phyloP scores from a whole-genome alignment of 164 flowering plant genomes.

The Aristolochia contorta region DNA sequence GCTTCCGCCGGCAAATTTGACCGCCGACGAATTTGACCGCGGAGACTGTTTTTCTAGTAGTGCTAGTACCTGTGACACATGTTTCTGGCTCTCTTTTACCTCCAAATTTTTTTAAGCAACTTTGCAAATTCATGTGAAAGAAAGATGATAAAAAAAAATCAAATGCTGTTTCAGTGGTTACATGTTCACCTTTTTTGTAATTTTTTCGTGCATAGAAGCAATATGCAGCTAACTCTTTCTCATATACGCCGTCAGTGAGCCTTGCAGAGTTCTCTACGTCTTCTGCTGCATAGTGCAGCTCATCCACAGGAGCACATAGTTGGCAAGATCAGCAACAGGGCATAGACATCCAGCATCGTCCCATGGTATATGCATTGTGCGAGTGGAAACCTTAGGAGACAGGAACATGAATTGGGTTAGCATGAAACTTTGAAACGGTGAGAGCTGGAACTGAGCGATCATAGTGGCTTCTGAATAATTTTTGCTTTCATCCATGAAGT shows the following conservation, averaged over 20 bases:
- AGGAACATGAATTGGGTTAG: too few relatives aligned
- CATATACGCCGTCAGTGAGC: conserved; percentile 70
- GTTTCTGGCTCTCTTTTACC: too few relatives aligned
- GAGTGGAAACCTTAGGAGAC: conserved; percentile 65
- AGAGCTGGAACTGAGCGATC: too few relatives aligned
- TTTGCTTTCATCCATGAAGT: too few relatives aligned
- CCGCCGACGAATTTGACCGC: too few relatives aligned
- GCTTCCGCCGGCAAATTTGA: too few relatives aligned
- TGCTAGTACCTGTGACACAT: conserved; percentile 55
- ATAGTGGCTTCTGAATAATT: too few relatives aligned
- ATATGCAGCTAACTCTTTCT: conserved; percentile 49
- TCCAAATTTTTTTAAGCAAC: too few relatives aligned
- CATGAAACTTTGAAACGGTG: too few relatives aligned
- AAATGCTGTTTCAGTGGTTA: conserved; percentile 5
- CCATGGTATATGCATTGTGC: conserved; percentile 90
- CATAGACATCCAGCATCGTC: conserved; percentile 97
- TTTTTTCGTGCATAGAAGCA: conserved; percentile 78
- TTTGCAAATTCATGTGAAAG: too few relatives aligned
- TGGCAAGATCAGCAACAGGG: conserved; percentile 91
- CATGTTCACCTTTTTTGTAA: conserved; percentile 81
- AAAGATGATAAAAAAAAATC: neutral
- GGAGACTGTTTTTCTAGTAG: too few relatives aligned
- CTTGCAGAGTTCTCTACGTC: conserved; percentile 35
- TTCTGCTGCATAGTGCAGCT: conserved; percentile 12
- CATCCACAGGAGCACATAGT: conserved; percentile 85